A percentile compares a stretch with the other conserved stretches of the same genome.
Evolutionary conservation across 345 rosid species (phyloP).

Genomic region (Odontarrhena argentea): DNA sequence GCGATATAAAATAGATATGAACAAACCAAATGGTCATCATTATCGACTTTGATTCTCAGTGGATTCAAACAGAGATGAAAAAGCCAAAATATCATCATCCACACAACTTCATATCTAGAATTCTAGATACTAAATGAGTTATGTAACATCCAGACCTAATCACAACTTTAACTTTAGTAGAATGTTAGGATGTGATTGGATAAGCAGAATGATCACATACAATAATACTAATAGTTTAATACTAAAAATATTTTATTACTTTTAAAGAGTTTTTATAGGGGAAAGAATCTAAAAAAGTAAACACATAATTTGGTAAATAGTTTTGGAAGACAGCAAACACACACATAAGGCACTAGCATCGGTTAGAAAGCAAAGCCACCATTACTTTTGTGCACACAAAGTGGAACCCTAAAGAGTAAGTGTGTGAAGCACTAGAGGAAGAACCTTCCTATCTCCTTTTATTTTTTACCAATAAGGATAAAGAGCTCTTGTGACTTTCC

Average conservation of each 20-base stretch:
- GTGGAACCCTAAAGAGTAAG: slow-evolving; percentile 25
- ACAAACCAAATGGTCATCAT: too few relatives aligned
- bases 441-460: slow-evolving; percentile 17
- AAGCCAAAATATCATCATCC: too few relatives aligned
- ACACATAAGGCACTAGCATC: slow-evolving; percentile 37
- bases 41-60: too few relatives aligned
- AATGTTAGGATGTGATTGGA: slow-evolving; percentile 16
- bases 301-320: slow-evolving; percentile 27
- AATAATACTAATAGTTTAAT: not conserved
- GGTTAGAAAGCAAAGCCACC: slow-evolving; percentile 41
- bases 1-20: too few relatives aligned
- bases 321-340: slow-evolving; percentile 33
- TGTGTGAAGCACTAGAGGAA: slow-evolving; percentile 36
- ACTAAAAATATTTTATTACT: too few relatives aligned
- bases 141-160: too few relatives aligned
- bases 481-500: slow-evolving; percentile 35
- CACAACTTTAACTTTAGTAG: not conserved
- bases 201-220: slow-evolving; percentile 11
- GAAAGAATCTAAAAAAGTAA: not conserved
- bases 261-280: not conserved
- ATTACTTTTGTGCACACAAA: slow-evolving; percentile 34
- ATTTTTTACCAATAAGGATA: slow-evolving; percentile 31
- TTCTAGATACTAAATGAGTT: too few relatives aligned
- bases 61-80: too few relatives aligned
- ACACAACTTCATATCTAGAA: too few relatives aligned